Percentiles rank a stretch among this genome's conserved stretches.
Conservation (phyloP, 2,329 filamentous ascomycete genomes). For the Triangularia setosa region DNA sequence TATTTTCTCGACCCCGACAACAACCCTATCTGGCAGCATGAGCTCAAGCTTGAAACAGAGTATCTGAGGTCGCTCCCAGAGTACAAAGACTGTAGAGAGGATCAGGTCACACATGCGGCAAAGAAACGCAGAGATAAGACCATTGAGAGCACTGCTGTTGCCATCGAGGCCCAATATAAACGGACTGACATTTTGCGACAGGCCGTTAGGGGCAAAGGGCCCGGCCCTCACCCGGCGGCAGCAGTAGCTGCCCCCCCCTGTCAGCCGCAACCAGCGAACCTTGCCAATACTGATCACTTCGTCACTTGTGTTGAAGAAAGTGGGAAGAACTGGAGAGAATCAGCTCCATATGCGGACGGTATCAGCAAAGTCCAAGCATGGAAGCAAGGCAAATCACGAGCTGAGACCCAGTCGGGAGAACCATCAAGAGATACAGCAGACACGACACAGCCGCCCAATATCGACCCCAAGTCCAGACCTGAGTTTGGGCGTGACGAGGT, state of each 20-base stretch:
- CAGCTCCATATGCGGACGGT: background rate
- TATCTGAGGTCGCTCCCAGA: background rate
- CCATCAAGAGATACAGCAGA: background rate
- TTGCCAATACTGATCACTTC: background rate
- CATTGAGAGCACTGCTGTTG: slow-evolving; percentile 9
- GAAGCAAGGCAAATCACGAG: background rate
- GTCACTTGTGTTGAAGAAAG: background rate
- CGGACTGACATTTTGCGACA: slow-evolving; percentile 8
- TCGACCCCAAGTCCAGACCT: background rate
- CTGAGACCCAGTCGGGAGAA: background rate
- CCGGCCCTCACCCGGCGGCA: no score
- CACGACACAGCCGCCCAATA: background rate
- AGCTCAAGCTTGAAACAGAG: background rate
- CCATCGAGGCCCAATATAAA: slow-evolving; percentile 18
- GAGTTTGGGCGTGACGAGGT: background rate
- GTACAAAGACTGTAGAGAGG: background rate
- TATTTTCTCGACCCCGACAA: background rate
- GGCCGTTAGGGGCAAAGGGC: background rate
- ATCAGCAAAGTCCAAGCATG: background rate
- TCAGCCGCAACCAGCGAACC: background rate
- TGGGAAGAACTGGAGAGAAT: background rate
- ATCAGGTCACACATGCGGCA: background rate
- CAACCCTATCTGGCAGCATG: slow-evolving; percentile 4
- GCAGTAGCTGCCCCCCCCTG: background rate
- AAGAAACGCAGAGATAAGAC: slow-evolving; percentile 1